Evolutionary conservation across 768 basidiomycete species (phyloP).

Genomic region (Lactarius tabidus): DNA sequence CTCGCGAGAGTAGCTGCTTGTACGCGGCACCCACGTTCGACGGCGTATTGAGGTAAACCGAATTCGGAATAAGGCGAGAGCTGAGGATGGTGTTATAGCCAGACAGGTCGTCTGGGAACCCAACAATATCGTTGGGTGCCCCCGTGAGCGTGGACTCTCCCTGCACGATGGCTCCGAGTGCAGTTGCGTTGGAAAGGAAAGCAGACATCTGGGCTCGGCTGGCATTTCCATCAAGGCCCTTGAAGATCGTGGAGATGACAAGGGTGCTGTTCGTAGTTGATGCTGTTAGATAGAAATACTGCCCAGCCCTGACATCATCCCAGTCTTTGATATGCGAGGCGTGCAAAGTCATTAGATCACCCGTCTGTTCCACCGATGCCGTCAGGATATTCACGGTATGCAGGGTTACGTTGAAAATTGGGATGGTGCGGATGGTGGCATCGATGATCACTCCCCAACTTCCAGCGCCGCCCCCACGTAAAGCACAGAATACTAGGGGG

Average conservation of each 20-base stretch:
- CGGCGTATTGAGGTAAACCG: conserved; percentile 2
- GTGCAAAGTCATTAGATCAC: conserved; percentile 33
- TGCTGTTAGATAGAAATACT: conserved; percentile 33
- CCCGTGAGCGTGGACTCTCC: conserved; percentile 9
- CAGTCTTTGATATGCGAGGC: conserved; percentile 18
- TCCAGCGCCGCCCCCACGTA: conserved; percentile 25
- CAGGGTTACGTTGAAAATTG: conserved; percentile 33
- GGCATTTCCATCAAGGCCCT: conserved; percentile 24
- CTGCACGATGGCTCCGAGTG: conserved; percentile 24
- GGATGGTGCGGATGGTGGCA: conserved; percentile 35
- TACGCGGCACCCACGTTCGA: conserved; percentile 16
- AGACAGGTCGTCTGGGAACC: conserved; percentile 13
- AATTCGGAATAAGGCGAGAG: conserved; percentile 20
- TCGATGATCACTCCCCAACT: conserved; percentile 40
- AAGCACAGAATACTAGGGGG: background rate
- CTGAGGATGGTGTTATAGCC: conserved; percentile 17
- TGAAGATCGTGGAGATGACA: conserved; percentile 25
- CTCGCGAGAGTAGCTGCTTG: conserved; percentile 11
- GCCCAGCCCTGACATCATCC: background rate
- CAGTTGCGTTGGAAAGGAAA: conserved; percentile 14
- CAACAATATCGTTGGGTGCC: conserved; percentile 9
- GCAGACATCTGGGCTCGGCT: conserved; percentile 15
- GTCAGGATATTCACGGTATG: conserved; percentile 31
- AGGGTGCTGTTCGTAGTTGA: conserved; percentile 8
- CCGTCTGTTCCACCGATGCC: too few relatives aligned